Evolutionary conservation across 371 early-diverging fungal species (phyloP).

Genomic region (Thermomucor indicae-seudaticae): DNA sequence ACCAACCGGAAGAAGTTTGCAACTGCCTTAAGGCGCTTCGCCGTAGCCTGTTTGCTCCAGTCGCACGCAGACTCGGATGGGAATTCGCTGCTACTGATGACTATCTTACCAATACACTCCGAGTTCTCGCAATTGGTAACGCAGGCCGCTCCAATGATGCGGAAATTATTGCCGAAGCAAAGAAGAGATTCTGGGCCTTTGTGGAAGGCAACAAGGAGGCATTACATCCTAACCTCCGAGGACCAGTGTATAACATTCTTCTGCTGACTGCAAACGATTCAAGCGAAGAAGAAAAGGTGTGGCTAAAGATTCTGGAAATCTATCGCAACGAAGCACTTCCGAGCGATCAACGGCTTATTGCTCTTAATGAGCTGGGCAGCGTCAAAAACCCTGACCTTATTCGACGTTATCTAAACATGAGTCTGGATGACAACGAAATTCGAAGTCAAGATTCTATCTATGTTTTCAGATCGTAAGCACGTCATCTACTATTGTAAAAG

Average conservation of each 20-base stretch:
- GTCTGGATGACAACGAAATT: slow-evolving; percentile 66
- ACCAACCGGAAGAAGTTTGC: slow-evolving; percentile 41
- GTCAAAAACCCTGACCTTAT: slow-evolving; percentile 57
- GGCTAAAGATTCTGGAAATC: slow-evolving; percentile 70
- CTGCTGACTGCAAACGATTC: slow-evolving; percentile 61
- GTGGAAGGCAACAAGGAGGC: slow-evolving; percentile 42
- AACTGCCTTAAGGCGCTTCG: slow-evolving; percentile 46
- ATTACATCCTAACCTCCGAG: slow-evolving; percentile 84
- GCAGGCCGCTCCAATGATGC: slow-evolving; percentile 38
- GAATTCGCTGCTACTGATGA: slow-evolving; percentile 45
- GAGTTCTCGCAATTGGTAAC: slow-evolving; percentile 41
- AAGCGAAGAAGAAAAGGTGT: slow-evolving; percentile 54
- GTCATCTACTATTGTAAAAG: too few relatives aligned
- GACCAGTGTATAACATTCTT: slow-evolving; percentile 73
- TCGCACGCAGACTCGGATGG: slow-evolving; percentile 63
- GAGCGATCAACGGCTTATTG: slow-evolving; percentile 75
- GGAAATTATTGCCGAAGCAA: slow-evolving; percentile 34
- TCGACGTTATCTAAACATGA: slow-evolving; percentile 57
- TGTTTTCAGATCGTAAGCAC: slow-evolving; percentile 44
- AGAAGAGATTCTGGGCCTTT: slow-evolving; percentile 41
- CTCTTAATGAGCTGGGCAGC: slow-evolving; percentile 75
- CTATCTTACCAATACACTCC: slow-evolving; percentile 41
- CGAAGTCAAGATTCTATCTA: slow-evolving; percentile 81
- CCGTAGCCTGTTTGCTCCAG: slow-evolving; percentile 52
- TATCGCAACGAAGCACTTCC: slow-evolving; percentile 63